Evolutionary conservation across 805 yeast genomes (phyloP).

Genomic region (Barnettozyma wickerhamii): DNA sequence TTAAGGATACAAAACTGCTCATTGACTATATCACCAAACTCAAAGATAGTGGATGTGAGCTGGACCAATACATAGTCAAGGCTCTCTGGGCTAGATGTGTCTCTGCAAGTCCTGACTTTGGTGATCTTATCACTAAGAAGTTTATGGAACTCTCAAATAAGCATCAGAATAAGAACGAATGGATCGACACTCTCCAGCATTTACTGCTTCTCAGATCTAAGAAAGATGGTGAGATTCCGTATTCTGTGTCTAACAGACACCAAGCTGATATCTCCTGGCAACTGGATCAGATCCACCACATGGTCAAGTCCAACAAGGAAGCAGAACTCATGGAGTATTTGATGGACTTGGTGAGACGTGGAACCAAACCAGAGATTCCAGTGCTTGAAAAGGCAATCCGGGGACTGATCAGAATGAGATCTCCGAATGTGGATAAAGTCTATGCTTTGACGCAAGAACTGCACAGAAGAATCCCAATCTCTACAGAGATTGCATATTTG

Average conservation of each 20-base stretch:
- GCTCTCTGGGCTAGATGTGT: slow-evolving; percentile 8
- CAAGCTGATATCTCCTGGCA: slow-evolving; percentile 1
- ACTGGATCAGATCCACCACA: slow-evolving; percentile 1
- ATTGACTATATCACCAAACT: slow-evolving; percentile 1
- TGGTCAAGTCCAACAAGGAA: background rate
- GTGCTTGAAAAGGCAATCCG: slow-evolving; percentile 10
- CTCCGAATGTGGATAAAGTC: slow-evolving; percentile 11
- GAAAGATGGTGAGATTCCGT: background rate
- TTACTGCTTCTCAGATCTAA: background rate
- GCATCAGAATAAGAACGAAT: slow-evolving; percentile 1
- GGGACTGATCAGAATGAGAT: slow-evolving; percentile 10
- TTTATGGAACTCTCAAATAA: background rate
- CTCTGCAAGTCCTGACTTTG: slow-evolving; percentile 1
- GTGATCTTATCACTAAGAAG: background rate
- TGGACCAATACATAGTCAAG: slow-evolving; percentile 7
- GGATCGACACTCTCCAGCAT: slow-evolving; percentile 8
- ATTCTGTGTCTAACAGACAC: background rate
- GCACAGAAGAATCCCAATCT: background rate
- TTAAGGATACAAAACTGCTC: background rate
- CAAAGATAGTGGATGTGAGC: background rate
- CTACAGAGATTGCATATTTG: background rate
- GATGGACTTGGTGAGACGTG: slow-evolving; percentile 13
- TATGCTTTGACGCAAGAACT: slow-evolving; percentile 14
- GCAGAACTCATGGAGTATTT: slow-evolving; percentile 4
- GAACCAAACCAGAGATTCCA: slow-evolving; percentile 16